Evolutionary conservation across 495 filamentous ascomycete species (phyloP).

Genomic region (Penicillium arizonense): DNA sequence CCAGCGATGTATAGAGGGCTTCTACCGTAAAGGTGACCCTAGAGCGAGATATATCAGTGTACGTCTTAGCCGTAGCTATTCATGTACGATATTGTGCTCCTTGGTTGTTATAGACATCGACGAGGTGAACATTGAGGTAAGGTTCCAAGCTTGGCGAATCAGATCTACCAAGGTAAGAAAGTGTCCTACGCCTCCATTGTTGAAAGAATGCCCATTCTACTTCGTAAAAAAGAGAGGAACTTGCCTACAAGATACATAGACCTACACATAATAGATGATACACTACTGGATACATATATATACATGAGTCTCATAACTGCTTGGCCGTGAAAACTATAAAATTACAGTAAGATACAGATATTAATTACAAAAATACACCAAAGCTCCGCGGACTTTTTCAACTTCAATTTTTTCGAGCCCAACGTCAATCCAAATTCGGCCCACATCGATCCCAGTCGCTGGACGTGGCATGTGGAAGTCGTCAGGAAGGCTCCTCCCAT

Average conservation of each 20-base stretch:
- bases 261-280: neutral
- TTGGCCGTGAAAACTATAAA: neutral
- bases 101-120: neutral
- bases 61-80: too few relatives aligned
- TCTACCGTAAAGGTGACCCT: too few relatives aligned
- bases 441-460: conserved; percentile 1
- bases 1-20: neutral
- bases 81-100: too few relatives aligned
- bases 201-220: too few relatives aligned
- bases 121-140: neutral
- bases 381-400: conserved; percentile 7
- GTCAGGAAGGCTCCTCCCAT: conserved; percentile 8
- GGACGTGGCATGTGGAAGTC: conserved; percentile 26
- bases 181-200: too few relatives aligned
- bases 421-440: neutral
- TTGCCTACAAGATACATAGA: too few relatives aligned
- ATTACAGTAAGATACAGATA: neutral
- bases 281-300: neutral
- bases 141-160: neutral
- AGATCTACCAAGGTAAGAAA: neutral
- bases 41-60: too few relatives aligned
- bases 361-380: conserved; percentile 7
- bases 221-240: too few relatives aligned
- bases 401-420: neutral
- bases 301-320: conserved; percentile 1